Conservation (phyloP, 306 rosid genomes). For the Psophocarpus tetragonolobus region DNA sequence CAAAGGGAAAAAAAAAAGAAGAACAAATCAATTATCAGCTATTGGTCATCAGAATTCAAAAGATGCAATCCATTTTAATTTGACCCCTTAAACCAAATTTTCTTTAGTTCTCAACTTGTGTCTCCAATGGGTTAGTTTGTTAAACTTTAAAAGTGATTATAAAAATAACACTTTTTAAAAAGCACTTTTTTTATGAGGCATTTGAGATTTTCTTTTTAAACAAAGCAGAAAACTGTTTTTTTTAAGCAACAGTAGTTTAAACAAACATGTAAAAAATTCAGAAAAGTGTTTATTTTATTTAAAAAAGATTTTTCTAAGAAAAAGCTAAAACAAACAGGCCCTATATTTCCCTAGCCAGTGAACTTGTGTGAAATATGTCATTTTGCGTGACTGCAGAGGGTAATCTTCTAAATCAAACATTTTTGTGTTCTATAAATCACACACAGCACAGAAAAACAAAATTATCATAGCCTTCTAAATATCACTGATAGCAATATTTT, state of each 20-base stretch:
- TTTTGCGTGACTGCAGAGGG: not conserved
- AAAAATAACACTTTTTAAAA: no score
- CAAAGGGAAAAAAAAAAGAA: conserved; percentile 2
- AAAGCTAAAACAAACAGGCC: no score
- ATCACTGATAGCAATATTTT: not conserved
- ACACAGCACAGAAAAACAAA: not conserved
- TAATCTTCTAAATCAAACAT: not conserved
- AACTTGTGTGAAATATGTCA: not conserved
- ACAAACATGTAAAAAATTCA: no score
- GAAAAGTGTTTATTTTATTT: no score
- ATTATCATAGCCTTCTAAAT: not conserved
- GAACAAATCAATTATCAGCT: not conserved
- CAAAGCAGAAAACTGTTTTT: no score
- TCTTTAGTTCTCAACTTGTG: not conserved
- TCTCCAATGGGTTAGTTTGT: no score
- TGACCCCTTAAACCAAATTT: not conserved
- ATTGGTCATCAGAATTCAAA: conserved; percentile 4
- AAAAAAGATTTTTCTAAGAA: no score
- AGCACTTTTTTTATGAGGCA: no score
- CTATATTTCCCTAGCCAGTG: not conserved
- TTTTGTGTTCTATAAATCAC: not conserved
- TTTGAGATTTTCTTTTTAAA: no score
- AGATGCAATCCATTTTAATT: not conserved
- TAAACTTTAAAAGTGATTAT: no score
- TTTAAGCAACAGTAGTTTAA: no score